These are phyloP conservation scores for Solanum hybrid DNA, from an alignment of 305 asterid genomes.

Conservation along the genomic window DNA sequence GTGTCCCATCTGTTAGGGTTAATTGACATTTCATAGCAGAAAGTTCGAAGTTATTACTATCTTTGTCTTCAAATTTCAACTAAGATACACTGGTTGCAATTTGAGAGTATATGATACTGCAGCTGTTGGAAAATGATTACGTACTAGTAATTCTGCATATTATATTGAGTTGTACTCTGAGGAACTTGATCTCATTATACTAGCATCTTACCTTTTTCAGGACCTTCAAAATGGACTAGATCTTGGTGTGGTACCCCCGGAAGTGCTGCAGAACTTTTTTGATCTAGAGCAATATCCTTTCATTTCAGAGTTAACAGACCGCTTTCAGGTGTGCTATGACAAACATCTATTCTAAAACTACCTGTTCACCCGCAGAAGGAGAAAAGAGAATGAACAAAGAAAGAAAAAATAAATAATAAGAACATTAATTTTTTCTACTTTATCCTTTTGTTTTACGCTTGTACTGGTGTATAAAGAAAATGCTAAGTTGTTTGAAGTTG, in stretches of 20 bases:
- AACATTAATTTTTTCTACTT: neutral
- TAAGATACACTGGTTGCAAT: neutral
- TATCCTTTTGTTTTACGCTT: neutral
- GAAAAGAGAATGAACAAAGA: neutral
- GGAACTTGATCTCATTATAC: constrained; percentile 13
- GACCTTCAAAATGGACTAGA: constrained; percentile 91
- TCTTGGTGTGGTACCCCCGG: constrained; percentile 93
- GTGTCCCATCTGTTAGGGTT: neutral
- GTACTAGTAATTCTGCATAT: neutral
- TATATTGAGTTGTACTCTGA: neutral
- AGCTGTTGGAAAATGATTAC: neutral
- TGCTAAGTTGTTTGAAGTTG: constrained; percentile 2
- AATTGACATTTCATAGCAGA: neutral
- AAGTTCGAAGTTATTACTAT: neutral
- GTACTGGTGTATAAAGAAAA: neutral
- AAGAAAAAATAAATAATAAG: neutral
- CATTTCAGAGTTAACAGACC: constrained; percentile 56
- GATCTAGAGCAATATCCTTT: constrained; percentile 83
- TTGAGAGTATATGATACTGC: neutral
- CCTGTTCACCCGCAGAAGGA: neutral
- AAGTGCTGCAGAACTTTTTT: constrained; percentile 82
- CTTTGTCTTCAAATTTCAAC: neutral
- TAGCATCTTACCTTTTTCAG: constrained; percentile 28
- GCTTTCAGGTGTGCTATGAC: constrained; percentile 56
- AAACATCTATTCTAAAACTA: neutral